A percentile compares a stretch with the other conserved stretches of the same genome.
phyloP scores from a whole-genome alignment of 2,329 filamentous ascomycete species.

The Nemania sp. region DNA sequence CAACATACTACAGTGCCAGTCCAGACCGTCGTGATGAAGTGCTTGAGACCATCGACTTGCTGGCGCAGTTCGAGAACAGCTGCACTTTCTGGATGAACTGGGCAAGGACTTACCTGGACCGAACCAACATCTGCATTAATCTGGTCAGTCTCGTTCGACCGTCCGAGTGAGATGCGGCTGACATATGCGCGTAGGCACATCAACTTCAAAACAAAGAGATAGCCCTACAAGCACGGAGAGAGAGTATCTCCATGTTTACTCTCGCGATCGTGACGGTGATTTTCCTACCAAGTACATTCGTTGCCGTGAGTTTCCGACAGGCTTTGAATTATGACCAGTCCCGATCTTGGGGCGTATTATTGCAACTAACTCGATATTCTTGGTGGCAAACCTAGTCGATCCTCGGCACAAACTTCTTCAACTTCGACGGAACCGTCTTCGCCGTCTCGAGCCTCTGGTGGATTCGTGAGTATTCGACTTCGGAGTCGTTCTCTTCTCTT shows the following conservation, averaged over 20 bases:
- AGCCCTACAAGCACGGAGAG: not conserved
- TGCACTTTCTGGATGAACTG: not conserved
- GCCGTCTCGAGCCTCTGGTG: slow-evolving; percentile 4
- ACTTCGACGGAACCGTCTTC: slow-evolving; percentile 1
- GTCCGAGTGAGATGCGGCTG: not conserved
- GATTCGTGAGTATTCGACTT: no score
- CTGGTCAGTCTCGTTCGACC: not conserved
- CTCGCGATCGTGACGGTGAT: slow-evolving; percentile 1
- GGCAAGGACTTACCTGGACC: not conserved
- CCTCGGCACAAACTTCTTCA: slow-evolving; percentile 5
- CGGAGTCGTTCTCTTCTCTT: no score
- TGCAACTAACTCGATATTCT: not conserved
- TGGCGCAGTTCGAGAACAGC: not conserved
- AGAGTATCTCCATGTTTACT: slow-evolving; percentile 1
- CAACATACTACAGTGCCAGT: not conserved
- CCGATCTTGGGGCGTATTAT: not conserved
- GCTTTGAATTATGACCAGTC: not conserved
- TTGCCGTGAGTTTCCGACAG: not conserved
- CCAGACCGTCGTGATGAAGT: not conserved
- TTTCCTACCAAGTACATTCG: slow-evolving; percentile 1
- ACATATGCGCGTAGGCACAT: not conserved
- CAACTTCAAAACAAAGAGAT: slow-evolving; percentile 4
- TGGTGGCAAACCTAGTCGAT: not conserved
- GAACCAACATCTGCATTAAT: slow-evolving; percentile 8
- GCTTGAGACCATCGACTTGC: not conserved